Conservation (phyloP, 345 rosid species). For the Viola odorata region DNA sequence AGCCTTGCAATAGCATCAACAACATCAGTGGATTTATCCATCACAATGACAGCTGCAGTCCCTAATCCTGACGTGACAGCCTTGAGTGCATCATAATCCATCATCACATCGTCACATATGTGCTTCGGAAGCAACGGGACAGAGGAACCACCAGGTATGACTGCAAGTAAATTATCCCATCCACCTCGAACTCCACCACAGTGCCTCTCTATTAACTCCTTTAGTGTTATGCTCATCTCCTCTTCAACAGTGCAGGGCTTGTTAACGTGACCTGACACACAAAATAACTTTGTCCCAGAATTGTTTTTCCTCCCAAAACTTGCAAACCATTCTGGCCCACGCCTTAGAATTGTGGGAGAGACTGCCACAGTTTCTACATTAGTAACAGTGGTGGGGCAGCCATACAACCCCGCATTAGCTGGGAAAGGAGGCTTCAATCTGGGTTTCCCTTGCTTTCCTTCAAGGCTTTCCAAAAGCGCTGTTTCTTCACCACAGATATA, state of each 20-base stretch:
- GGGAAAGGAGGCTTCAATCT: constrained; percentile 99
- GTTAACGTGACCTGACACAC: constrained; percentile 90
- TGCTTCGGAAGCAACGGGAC: constrained; percentile 84
- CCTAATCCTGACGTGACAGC: constrained; percentile 92
- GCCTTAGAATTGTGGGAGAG: constrained; percentile 92
- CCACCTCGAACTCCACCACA: constrained; percentile 97
- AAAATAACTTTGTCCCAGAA: constrained; percentile 79
- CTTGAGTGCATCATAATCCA: constrained; percentile 98
- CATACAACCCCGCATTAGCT: constrained; percentile 93
- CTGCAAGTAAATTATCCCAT: constrained; percentile 94
- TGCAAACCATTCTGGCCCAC: constrained; percentile 99
- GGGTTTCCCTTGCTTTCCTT: constrained; percentile 97
- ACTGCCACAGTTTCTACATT: constrained; percentile 96
- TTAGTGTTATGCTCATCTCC: constrained; percentile 92
- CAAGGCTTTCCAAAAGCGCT: constrained; percentile 91
- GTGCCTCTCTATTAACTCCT: constrained; percentile 90
- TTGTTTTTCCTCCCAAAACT: constrained; percentile 96
- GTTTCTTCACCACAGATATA: constrained; percentile 99
- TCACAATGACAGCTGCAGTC: constrained; percentile 95
- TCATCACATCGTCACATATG: constrained; percentile 82
- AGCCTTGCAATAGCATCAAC: constrained; percentile 98
- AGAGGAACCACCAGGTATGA: constrained; percentile 94
- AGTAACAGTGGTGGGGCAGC: constrained; percentile 95
- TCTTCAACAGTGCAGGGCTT: constrained; percentile 95
- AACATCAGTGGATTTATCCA: constrained; percentile 97